These are phyloP conservation scores for Pseudozyma sp. DNA, from an alignment of 1,284 basidiomycete species.

Conservation along the genomic window DNA sequence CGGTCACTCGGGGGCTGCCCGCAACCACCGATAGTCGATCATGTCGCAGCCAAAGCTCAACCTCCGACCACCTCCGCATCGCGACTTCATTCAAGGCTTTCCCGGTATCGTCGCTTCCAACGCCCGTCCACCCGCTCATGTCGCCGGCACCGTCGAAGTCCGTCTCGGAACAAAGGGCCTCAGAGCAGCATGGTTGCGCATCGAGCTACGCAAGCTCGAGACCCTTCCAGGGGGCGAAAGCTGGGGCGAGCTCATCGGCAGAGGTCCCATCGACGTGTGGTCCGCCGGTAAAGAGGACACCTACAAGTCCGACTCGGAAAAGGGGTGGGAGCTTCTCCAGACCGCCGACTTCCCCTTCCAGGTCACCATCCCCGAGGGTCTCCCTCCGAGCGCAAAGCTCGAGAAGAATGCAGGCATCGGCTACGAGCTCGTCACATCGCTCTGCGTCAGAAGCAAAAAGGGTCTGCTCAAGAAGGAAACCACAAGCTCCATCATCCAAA, in stretches of 20 bases:
- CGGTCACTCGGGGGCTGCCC: slow-evolving; percentile 2
- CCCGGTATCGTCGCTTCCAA: slow-evolving; percentile 61
- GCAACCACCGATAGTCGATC: slow-evolving; percentile 11
- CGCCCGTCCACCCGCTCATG: slow-evolving; percentile 58
- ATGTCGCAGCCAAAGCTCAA: slow-evolving; percentile 56
- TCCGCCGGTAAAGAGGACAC: slow-evolving; percentile 40
- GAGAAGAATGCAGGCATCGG: slow-evolving; percentile 63
- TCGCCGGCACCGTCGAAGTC: slow-evolving; percentile 63
- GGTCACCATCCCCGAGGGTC: slow-evolving; percentile 61
- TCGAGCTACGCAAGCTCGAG: slow-evolving; percentile 67
- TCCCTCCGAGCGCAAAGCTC: slow-evolving; percentile 61
- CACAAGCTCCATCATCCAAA: slow-evolving; percentile 58
- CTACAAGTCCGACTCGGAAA: slow-evolving; percentile 48
- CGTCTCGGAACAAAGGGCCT: slow-evolving; percentile 59
- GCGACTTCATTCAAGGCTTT: slow-evolving; percentile 64
- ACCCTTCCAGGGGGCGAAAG: slow-evolving; percentile 62
- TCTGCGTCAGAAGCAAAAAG: slow-evolving; percentile 59
- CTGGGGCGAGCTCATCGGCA: slow-evolving; percentile 66
- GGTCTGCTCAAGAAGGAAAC: slow-evolving; percentile 54
- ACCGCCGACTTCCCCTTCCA: slow-evolving; percentile 60
- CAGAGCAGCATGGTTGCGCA: slow-evolving; percentile 65
- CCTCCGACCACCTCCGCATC: slow-evolving; percentile 61
- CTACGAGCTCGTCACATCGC: slow-evolving; percentile 65
- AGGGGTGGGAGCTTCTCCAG: slow-evolving; percentile 52
- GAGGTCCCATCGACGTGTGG: slow-evolving; percentile 65